phyloP scores from a whole-genome alignment of 805 yeast species.

The Metschnikowia picachoensis region DNA sequence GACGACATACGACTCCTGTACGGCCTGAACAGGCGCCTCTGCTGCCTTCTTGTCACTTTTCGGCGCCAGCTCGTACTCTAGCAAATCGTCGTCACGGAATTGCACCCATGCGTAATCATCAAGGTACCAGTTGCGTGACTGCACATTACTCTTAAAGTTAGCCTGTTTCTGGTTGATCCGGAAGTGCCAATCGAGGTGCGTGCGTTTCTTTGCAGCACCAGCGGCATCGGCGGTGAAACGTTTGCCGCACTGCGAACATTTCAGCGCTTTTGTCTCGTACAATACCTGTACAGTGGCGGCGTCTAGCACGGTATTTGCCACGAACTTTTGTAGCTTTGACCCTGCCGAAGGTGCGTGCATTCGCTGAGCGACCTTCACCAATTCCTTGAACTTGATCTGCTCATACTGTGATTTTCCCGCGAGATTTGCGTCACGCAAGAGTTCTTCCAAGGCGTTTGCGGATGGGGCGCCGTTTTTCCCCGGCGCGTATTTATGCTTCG shows the following conservation, averaged over 20 bases:
- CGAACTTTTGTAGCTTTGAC: slow-evolving; percentile 31
- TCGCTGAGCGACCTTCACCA: slow-evolving; percentile 25
- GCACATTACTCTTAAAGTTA: slow-evolving; percentile 39
- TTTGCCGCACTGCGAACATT: slow-evolving; percentile 88
- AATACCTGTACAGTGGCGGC: slow-evolving; percentile 34
- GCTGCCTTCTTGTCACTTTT: slow-evolving; percentile 7
- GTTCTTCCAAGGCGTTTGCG: slow-evolving; percentile 13
- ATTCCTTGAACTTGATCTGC: slow-evolving; percentile 29
- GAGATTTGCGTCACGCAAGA: slow-evolving; percentile 13
- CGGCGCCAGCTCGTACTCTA: slow-evolving; percentile 26
- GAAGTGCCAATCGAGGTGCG: slow-evolving; percentile 95
- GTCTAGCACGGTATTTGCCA: slow-evolving; percentile 35
- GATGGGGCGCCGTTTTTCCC: slow-evolving; percentile 10
- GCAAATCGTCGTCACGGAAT: slow-evolving; percentile 61
- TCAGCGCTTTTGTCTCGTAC: slow-evolving; percentile 63
- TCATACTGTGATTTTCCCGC: slow-evolving; percentile 27
- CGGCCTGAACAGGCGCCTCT: not conserved
- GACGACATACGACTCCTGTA: slow-evolving; percentile 40
- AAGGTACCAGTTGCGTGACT: slow-evolving; percentile 80
- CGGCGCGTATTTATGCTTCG: slow-evolving; percentile 27
- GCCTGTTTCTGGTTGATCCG: slow-evolving; percentile 75
- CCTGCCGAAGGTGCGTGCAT: not conserved
- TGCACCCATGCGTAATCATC: slow-evolving; percentile 67
- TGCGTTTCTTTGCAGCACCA: slow-evolving; percentile 51
- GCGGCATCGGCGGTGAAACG: slow-evolving; percentile 62